phyloP scores from a whole-genome alignment of 2,329 filamentous ascomycete species.

The Cladosporium halotolerans region DNA sequence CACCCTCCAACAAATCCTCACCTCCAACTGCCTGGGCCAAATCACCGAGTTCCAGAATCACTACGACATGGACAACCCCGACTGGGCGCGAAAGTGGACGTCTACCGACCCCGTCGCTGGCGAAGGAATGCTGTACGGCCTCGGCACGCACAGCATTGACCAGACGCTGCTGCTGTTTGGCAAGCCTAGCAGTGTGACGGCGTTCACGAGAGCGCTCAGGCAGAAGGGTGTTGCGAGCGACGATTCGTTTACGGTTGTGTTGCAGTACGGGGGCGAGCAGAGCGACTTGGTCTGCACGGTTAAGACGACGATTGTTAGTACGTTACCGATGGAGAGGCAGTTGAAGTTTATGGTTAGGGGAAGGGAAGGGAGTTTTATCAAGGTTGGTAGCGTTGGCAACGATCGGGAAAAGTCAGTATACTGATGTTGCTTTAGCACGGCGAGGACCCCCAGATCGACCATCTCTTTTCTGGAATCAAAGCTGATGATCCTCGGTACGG shows the following conservation, averaged over 20 bases:
- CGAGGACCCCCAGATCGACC: slow-evolving; percentile 34
- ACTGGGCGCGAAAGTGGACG: slow-evolving; percentile 34
- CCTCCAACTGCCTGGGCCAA: slow-evolving; percentile 21
- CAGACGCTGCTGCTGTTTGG: slow-evolving; percentile 35
- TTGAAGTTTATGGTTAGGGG: slow-evolving; percentile 31
- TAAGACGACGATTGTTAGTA: slow-evolving; percentile 29
- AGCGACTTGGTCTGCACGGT: slow-evolving; percentile 30
- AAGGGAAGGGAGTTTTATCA: slow-evolving; percentile 34
- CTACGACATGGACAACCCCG: slow-evolving; percentile 36
- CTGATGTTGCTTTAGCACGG: slow-evolving; percentile 13
- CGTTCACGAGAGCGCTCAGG: slow-evolving; percentile 25
- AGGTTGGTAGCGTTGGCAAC: slow-evolving; percentile 22
- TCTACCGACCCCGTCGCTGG: slow-evolving; percentile 33
- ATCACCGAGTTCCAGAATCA: slow-evolving; percentile 31
- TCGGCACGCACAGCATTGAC: slow-evolving; percentile 37
- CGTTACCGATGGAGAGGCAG: slow-evolving; percentile 27
- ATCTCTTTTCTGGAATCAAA: slow-evolving; percentile 26
- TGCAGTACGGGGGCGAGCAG: slow-evolving; percentile 31
- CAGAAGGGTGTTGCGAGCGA: slow-evolving; percentile 25
- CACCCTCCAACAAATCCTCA: slow-evolving; percentile 27
- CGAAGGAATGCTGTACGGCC: slow-evolving; percentile 38
- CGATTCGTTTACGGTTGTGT: slow-evolving; percentile 32
- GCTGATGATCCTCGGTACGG: slow-evolving; percentile 29
- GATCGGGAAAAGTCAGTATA: background rate
- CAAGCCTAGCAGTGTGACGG: slow-evolving; percentile 28